Evolutionary conservation across 495 filamentous ascomycete genomes (phyloP).

Genomic region (Penicillium paradoxum): DNA sequence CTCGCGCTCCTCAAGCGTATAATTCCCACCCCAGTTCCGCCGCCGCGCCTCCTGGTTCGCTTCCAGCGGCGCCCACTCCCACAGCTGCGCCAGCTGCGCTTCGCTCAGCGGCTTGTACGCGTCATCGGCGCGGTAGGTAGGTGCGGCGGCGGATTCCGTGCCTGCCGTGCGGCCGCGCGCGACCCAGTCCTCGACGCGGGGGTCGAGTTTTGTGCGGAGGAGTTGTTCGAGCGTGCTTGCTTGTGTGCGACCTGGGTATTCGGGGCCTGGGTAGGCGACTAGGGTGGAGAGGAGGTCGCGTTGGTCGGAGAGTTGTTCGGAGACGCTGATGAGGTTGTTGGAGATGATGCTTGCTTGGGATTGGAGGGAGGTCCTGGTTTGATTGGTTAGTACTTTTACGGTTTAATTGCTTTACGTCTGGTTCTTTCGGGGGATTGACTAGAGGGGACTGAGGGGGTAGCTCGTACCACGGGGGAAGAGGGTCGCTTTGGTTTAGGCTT

Average conservation of each 20-base stretch:
- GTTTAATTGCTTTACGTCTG: background rate
- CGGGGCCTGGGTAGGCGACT: conserved; percentile 68
- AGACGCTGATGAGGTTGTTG: conserved; percentile 55
- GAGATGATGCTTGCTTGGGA: conserved; percentile 61
- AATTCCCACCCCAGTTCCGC: conserved; percentile 56
- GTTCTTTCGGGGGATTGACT: background rate
- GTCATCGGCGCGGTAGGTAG: background rate
- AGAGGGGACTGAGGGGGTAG: background rate
- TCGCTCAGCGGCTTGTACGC: conserved; percentile 32
- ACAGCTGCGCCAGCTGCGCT: conserved; percentile 37
- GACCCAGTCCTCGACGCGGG: conserved; percentile 67
- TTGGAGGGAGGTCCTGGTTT: conserved; percentile 61
- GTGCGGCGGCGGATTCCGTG: conserved; percentile 17
- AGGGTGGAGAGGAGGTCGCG: conserved; percentile 56
- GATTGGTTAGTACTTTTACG: conserved; percentile 2
- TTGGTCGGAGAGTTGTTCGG: conserved; percentile 53
- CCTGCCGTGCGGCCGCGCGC: conserved; percentile 50
- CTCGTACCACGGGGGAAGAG: conserved; percentile 56
- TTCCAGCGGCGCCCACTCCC: conserved; percentile 48
- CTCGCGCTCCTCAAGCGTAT: conserved; percentile 64
- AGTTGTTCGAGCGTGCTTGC: conserved; percentile 57
- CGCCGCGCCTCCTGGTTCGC: conserved; percentile 47
- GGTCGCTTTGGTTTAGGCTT: conserved; percentile 49
- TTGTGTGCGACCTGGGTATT: conserved; percentile 68
- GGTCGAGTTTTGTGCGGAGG: conserved; percentile 76